A percentile compares a stretch with the other conserved stretches of the same genome.
Conservation (phyloP, 805 yeast species). For the Yarrowia sp. region DNA sequence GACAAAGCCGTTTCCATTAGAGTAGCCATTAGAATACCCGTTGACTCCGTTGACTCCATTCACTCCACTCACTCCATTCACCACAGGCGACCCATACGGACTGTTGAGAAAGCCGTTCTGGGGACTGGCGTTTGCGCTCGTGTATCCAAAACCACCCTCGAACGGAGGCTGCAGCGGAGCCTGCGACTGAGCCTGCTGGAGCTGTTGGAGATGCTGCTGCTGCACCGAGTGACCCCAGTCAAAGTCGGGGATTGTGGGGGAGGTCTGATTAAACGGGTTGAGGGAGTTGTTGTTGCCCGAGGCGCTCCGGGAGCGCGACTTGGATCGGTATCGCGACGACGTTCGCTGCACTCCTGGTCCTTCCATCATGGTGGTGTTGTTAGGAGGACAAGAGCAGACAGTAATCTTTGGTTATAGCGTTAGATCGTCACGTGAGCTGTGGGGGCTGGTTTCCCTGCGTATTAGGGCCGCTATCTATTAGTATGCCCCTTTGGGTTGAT, state of each 20-base stretch:
- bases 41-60: too few relatives aligned
- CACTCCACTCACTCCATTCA: too few relatives aligned
- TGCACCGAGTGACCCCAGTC: constrained; percentile 8
- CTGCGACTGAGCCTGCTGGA: not conserved
- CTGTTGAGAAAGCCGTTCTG: not conserved
- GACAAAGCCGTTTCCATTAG: too few relatives aligned
- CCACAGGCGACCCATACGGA: not conserved
- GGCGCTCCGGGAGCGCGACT: not conserved
- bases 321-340: constrained; percentile 9
- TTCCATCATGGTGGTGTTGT: not conserved
- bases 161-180: constrained; percentile 11
- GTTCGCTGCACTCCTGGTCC: constrained; percentile 4
- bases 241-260: constrained; percentile 15
- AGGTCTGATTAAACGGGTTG: not conserved
- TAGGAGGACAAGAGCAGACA: too few relatives aligned
- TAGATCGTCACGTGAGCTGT: constrained; percentile 3
- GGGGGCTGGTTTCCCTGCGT: not conserved
- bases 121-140: not conserved
- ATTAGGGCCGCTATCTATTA: not conserved
- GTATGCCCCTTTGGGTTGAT: not conserved
- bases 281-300: not conserved
- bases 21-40: too few relatives aligned
- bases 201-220: constrained; percentile 9
- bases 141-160: not conserved
- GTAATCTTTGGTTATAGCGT: too few relatives aligned